Evolutionary conservation across 768 basidiomycete species (phyloP).

Genomic region (Trametes villosa): DNA sequence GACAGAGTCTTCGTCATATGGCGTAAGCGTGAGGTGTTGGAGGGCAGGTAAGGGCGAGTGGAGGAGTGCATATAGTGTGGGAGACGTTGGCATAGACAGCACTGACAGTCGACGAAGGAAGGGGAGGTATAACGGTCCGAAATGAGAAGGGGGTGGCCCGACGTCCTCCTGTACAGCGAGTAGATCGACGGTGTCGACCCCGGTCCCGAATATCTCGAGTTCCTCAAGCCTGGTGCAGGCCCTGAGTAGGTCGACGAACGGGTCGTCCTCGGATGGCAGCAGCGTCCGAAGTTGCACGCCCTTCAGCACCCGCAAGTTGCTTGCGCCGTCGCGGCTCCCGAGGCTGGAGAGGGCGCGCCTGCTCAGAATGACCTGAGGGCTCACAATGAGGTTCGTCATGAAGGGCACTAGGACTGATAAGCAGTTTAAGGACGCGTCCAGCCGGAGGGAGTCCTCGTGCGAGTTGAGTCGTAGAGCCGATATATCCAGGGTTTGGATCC

Average conservation of each 20-base stretch:
- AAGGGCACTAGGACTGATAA: constrained; percentile 74
- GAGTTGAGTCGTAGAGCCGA: constrained; percentile 52
- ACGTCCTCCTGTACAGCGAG: constrained; percentile 36
- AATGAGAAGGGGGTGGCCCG: constrained; percentile 27
- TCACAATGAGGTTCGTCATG: constrained; percentile 55
- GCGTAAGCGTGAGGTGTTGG: constrained; percentile 68
- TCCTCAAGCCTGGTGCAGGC: constrained; percentile 61
- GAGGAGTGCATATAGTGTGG: constrained; percentile 63
- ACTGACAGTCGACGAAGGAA: constrained; percentile 62
- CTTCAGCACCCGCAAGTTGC: constrained; percentile 53
- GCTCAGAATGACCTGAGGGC: constrained; percentile 62
- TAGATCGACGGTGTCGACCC: constrained; percentile 56
- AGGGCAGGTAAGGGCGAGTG: constrained; percentile 64
- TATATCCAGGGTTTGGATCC: constrained; percentile 79
- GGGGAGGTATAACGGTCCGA: constrained; percentile 55
- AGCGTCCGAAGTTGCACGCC: constrained; percentile 52
- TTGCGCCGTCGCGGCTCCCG: constrained; percentile 52
- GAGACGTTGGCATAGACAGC: constrained; percentile 69
- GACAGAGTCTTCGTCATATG: constrained; percentile 69
- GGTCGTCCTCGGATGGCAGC: constrained; percentile 47
- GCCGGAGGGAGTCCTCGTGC: constrained; percentile 50
- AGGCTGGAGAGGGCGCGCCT: constrained; percentile 59
- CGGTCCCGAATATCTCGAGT: constrained; percentile 65
- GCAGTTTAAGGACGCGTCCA: constrained; percentile 66
- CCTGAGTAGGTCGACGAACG: constrained; percentile 60